Evolutionary conservation across 176 grass and related monocot genomes (phyloP).

Genomic region (Typha latifolia): DNA sequence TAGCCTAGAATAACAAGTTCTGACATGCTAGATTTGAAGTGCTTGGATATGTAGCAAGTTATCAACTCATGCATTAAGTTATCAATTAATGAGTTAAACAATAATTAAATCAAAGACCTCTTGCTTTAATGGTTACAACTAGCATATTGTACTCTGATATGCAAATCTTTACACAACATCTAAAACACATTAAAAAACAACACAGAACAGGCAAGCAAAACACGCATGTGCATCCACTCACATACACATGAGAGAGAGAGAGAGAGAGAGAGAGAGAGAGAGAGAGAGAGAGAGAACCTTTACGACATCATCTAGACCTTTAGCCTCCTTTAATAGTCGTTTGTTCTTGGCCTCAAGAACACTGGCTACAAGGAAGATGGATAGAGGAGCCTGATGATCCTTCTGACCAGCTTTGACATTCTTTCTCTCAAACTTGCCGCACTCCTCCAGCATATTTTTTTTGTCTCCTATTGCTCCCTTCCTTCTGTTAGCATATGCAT

Average conservation of each 20-base stretch:
- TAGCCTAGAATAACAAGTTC: too few species aligned
- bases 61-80: too few species aligned
- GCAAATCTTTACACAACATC: too few species aligned
- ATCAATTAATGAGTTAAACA: too few species aligned
- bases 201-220: too few species aligned
- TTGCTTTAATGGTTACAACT: too few species aligned
- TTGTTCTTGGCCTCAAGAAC: slow-evolving; percentile 77
- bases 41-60: too few species aligned
- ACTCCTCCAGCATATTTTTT: slow-evolving; percentile 47
- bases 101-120: too few species aligned
- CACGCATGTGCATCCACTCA: background rate
- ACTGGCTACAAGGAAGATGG: slow-evolving; percentile 86
- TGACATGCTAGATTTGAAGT: too few species aligned
- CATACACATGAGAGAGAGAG: background rate
- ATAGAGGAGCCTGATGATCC: slow-evolving; percentile 40
- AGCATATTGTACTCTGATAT: too few species aligned
- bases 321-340: slow-evolving; percentile 60
- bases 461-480: slow-evolving; percentile 12
- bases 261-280: background rate
- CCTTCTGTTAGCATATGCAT: slow-evolving; percentile 2
- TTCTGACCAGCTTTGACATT: slow-evolving; percentile 38
- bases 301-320: slow-evolving; percentile 90
- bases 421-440: slow-evolving; percentile 75
- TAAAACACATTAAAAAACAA: too few species aligned
- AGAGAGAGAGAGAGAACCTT: slow-evolving; percentile 45